Conservation (phyloP, 331 rosid species). For the Malus hybrid region DNA sequence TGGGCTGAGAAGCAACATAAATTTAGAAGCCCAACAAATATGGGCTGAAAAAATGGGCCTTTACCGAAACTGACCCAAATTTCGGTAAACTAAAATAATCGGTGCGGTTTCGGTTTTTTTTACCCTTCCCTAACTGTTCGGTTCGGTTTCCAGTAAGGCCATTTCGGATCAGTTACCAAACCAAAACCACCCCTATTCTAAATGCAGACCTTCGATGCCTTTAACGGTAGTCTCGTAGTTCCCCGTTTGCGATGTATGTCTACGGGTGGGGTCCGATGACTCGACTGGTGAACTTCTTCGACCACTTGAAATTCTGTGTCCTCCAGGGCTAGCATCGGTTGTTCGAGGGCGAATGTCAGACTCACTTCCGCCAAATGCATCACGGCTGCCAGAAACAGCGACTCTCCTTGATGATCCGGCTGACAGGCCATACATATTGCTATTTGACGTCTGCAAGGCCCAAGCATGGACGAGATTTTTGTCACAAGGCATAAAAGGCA, state of each 20-base stretch:
- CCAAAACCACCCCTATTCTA: conserved; percentile 17
- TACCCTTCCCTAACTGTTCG: too few relatives aligned
- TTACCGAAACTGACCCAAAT: too few relatives aligned
- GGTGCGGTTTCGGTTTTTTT: too few relatives aligned
- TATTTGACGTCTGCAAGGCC: conserved; percentile 47
- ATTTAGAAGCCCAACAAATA: too few relatives aligned
- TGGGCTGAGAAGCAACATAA: too few relatives aligned
- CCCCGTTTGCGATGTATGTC: conserved; percentile 54
- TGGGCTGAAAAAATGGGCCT: too few relatives aligned
- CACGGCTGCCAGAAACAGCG: conserved; percentile 82
- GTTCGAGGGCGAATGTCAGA: conserved; percentile 52
- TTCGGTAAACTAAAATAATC: too few relatives aligned
- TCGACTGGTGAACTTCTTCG: conserved; percentile 63
- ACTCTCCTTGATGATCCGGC: conserved; percentile 88
- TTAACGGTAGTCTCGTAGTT: conserved; percentile 71
- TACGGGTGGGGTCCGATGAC: conserved; percentile 56
- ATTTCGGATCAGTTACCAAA: too few relatives aligned
- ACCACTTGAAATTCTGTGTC: conserved; percentile 54
- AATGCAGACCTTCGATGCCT: conserved; percentile 76
- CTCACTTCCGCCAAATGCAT: conserved; percentile 63
- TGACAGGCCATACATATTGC: conserved; percentile 64
- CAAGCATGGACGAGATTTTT: conserved; percentile 11
- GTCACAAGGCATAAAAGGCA: background rate
- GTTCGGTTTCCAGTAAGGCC: too few relatives aligned
- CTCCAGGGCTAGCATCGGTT: conserved; percentile 76